Evolutionary conservation across 495 filamentous ascomycete species (phyloP), one percentile per base, ranked within the genome.

Genomic region (Bathelium albidoporum): DNA sequence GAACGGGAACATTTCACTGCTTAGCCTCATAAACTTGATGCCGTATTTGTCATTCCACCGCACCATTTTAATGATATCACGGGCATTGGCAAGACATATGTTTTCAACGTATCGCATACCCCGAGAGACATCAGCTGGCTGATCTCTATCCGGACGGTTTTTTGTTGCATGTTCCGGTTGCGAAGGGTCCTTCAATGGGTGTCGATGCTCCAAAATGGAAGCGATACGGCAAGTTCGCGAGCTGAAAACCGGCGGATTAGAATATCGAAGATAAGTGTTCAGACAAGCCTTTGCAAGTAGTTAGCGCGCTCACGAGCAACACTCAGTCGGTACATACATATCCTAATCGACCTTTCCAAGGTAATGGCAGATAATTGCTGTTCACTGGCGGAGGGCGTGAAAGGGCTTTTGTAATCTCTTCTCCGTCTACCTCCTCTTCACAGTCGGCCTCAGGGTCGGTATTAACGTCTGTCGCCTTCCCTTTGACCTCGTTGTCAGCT

Each of bases 1-100:
- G 72, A 97, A 97, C 0, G 93, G 94, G 64, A 97, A 97, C 89
- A 96, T 96, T 70, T 96, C 94, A 67, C 88, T 94, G 67, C 88
- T 93, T 22, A 97, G 79, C 2, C 93, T 86, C 80, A 97, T 81
- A 73, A 98, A 95, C 70, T 88, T 94, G 76, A 97, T 97, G 44
- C 85, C 86, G 63, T 94, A 97, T 61, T 84, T 86, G 64, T 96
- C 90, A 70, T 97, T 97, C 94, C 94, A 98, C 1, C 86, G 82
- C 24, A 97, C 68, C 80, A 97, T 86, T 70, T 95, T 96, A 36
- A 82, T 75, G 5, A 97, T 82, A 68, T 97, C 92, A 34, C 83
- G 80, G 24, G 88, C 87, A 74, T 98, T 97, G 3, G 87, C 83
- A 7, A 97, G 75, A 1, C 89, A 89, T 7, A 98, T 73, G 0